Conservation (phyloP, 306 rosid species). For the Prunus armeniaca region DNA sequence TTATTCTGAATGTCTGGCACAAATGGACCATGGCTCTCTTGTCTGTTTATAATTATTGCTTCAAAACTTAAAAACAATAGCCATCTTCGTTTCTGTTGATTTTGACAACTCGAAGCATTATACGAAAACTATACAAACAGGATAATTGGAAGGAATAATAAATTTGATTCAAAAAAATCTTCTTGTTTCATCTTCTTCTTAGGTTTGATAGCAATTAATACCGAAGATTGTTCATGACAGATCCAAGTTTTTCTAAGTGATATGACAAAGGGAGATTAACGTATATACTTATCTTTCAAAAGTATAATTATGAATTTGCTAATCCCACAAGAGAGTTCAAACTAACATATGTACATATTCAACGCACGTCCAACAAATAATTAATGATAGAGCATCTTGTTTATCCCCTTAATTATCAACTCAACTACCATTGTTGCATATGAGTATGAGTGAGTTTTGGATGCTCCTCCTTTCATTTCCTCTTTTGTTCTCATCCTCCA, state of each 20-base stretch:
- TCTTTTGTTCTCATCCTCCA: background rate
- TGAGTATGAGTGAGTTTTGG: background rate
- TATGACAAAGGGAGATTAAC: background rate
- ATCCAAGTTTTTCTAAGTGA: too few relatives aligned
- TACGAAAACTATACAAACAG: background rate
- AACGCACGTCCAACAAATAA: background rate
- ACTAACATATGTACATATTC: background rate
- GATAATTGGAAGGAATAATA: background rate
- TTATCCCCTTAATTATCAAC: background rate
- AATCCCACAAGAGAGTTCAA: background rate
- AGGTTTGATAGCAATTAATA: too few relatives aligned
- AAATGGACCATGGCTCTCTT: background rate
- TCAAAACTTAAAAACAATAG: background rate
- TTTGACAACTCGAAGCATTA: background rate
- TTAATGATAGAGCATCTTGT: background rate
- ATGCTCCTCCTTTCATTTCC: background rate
- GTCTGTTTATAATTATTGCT: constrained; percentile 1
- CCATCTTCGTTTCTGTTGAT: background rate
- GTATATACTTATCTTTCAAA: too few relatives aligned
- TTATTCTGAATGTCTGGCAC: background rate
- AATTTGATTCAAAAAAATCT: too few relatives aligned
- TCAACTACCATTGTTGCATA: background rate
- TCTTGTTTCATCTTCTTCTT: too few relatives aligned
- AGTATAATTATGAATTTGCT: background rate
- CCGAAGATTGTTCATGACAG: too few relatives aligned